Conservation (phyloP, 768 basidiomycete species). For the Peribolospora baueri region DNA sequence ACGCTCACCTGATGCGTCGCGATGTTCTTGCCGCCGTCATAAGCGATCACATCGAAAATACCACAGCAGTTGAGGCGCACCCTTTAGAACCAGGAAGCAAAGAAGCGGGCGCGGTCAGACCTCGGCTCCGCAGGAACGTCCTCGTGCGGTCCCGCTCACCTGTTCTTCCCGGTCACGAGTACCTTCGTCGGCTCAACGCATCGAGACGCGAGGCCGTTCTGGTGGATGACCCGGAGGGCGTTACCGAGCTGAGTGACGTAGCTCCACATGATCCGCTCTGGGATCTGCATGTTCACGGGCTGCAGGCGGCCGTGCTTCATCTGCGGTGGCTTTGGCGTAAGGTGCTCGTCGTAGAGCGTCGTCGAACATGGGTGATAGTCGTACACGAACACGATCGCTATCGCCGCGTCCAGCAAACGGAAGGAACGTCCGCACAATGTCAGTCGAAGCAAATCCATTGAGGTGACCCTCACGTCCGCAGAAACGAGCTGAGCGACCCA, state of each 20-base stretch:
- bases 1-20: slow-evolving; percentile 27
- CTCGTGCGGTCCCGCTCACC: slow-evolving; percentile 26
- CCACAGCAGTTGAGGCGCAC: slow-evolving; percentile 70
- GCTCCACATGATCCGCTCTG: slow-evolving; percentile 71
- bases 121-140: background rate
- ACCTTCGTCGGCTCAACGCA: slow-evolving; percentile 71
- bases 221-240: slow-evolving; percentile 67
- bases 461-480: too few relatives aligned
- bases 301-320: slow-evolving; percentile 19
- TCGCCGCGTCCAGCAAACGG: slow-evolving; percentile 4
- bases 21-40: slow-evolving; percentile 42
- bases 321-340: slow-evolving; percentile 23
- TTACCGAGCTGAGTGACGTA: slow-evolving; percentile 73
- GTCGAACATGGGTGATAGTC: slow-evolving; percentile 63
- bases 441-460: background rate
- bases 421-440: background rate
- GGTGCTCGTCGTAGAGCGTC: slow-evolving; percentile 51
- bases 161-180: slow-evolving; percentile 65
- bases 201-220: slow-evolving; percentile 50
- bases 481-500: slow-evolving; percentile 21
- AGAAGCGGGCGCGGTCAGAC: background rate
- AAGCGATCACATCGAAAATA: slow-evolving; percentile 58
- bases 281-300: slow-evolving; percentile 26
- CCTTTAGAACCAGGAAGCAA: slow-evolving; percentile 21
- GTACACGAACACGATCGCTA: slow-evolving; percentile 77